These are phyloP conservation scores for Stagonosporopsis vannaccii DNA, from an alignment of 2,329 filamentous ascomycete species.

Conservation along the genomic window DNA sequence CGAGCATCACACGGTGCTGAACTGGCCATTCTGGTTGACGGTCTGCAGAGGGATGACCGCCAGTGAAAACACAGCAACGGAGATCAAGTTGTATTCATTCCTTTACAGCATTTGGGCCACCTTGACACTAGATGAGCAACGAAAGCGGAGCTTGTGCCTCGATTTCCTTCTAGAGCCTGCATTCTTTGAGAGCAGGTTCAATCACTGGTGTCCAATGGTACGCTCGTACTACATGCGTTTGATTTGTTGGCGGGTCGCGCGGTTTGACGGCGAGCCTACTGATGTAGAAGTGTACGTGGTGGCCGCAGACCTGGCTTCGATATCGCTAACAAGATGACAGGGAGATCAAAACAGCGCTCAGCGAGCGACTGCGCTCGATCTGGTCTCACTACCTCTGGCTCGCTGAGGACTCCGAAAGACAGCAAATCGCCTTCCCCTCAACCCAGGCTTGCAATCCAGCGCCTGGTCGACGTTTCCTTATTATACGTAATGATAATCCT, in stretches of 20 bases:
- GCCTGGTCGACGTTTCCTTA: slow-evolving; percentile 84
- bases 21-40: slow-evolving; percentile 86
- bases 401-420: slow-evolving; percentile 69
- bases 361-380: slow-evolving; percentile 71
- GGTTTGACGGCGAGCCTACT: slow-evolving; percentile 72
- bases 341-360: slow-evolving; percentile 72
- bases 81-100: slow-evolving; percentile 83
- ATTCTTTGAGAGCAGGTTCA: slow-evolving; percentile 83
- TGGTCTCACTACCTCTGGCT: slow-evolving; percentile 85
- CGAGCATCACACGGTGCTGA: slow-evolving; percentile 60
- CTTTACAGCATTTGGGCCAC: slow-evolving; percentile 82
- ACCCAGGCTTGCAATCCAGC: slow-evolving; percentile 85
- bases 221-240: slow-evolving; percentile 91
- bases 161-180: slow-evolving; percentile 78
- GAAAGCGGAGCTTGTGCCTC: slow-evolving; percentile 74
- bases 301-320: background rate
- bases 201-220: slow-evolving; percentile 96
- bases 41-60: slow-evolving; percentile 80
- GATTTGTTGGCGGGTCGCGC: slow-evolving; percentile 85
- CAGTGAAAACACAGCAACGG: slow-evolving; percentile 88
- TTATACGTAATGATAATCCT: slow-evolving; percentile 80
- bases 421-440: slow-evolving; percentile 67
- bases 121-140: slow-evolving; percentile 68
- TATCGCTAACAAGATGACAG: slow-evolving; percentile 52
- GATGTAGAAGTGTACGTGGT: slow-evolving; percentile 71